Evolutionary conservation across 31 red algal species (phyloP).

Genomic region (Odonthalia washingtoniensis): DNA sequence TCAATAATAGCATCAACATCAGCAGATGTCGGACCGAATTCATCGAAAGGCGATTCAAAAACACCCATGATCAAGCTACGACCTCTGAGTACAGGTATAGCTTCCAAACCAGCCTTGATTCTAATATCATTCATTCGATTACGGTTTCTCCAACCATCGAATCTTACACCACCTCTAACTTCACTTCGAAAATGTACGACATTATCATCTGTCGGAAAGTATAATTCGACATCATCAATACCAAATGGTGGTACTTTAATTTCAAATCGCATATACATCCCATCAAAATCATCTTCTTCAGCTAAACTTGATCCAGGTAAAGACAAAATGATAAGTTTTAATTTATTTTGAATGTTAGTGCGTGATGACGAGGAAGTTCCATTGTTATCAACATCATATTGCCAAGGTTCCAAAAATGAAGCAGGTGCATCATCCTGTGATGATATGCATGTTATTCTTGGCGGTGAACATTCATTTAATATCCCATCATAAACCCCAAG

Average conservation of each 20-base stretch:
- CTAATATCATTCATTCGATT: conserved; percentile 28
- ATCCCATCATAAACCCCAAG: conserved; percentile 38
- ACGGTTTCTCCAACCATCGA: conserved; percentile 57
- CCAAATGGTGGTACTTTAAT: not conserved
- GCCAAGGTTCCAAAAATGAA: conserved; percentile 77
- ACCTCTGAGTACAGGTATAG: conserved; percentile 53
- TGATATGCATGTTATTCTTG: conserved; percentile 57
- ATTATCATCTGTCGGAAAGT: conserved; percentile 56
- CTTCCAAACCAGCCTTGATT: conserved; percentile 9
- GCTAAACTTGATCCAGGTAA: not conserved
- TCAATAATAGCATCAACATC: conserved; percentile 67
- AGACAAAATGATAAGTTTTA: not conserved
- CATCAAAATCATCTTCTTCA: not conserved
- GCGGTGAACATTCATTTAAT: conserved; percentile 44
- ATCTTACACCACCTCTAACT: not conserved
- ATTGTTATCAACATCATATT: conserved; percentile 55
- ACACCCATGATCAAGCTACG: conserved; percentile 36
- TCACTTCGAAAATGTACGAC: conserved; percentile 63
- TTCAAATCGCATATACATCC: conserved; percentile 50
- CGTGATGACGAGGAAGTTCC: not conserved
- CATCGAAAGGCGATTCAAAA: conserved; percentile 68
- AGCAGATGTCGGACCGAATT: conserved; percentile 56
- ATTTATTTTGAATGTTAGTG: not conserved
- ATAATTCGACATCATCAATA: conserved; percentile 63
- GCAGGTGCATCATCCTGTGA: conserved; percentile 72